A percentile compares a stretch with the other conserved stretches of the same genome.
Evolutionary conservation across 306 rosid species (phyloP).

Genomic region (Dalbergia oliveri): DNA sequence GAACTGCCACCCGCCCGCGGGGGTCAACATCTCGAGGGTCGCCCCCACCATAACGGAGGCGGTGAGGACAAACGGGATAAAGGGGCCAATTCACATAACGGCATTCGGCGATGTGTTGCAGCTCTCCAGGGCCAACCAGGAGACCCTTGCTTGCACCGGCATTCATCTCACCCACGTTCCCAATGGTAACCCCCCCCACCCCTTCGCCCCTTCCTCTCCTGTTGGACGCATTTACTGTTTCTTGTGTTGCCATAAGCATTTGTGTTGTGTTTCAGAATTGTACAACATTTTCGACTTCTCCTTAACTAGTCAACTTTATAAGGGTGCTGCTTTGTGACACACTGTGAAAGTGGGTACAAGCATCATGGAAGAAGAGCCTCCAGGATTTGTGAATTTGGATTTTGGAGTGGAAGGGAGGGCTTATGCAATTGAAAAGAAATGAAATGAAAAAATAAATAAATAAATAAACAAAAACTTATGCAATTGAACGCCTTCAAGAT

Average conservation of each 20-base stretch:
- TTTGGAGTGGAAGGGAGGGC: too few relatives aligned
- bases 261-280: not conserved
- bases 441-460: too few relatives aligned
- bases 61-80: slow-evolving; percentile 78
- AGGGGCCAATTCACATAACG: slow-evolving; percentile 78
- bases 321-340: slow-evolving; percentile 13
- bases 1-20: slow-evolving; percentile 67
- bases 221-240: not conserved
- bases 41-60: slow-evolving; percentile 66
- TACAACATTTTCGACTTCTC: not conserved
- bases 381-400: too few relatives aligned
- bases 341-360: slow-evolving; percentile 52
- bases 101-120: slow-evolving; percentile 79
- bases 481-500: not conserved
- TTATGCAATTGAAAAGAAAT: too few relatives aligned
- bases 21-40: slow-evolving; percentile 55
- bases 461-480: not conserved
- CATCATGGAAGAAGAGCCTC: too few relatives aligned
- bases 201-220: too few relatives aligned
- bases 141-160: slow-evolving; percentile 77
- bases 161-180: slow-evolving; percentile 77
- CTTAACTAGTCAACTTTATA: not conserved
- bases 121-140: slow-evolving; percentile 71
- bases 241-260: not conserved
- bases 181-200: slow-evolving; percentile 55